Percentiles rank a stretch among this genome's conserved stretches.
Conservation (phyloP, 2,329 filamentous ascomycete species). For the Amauroascus verrucosus region DNA sequence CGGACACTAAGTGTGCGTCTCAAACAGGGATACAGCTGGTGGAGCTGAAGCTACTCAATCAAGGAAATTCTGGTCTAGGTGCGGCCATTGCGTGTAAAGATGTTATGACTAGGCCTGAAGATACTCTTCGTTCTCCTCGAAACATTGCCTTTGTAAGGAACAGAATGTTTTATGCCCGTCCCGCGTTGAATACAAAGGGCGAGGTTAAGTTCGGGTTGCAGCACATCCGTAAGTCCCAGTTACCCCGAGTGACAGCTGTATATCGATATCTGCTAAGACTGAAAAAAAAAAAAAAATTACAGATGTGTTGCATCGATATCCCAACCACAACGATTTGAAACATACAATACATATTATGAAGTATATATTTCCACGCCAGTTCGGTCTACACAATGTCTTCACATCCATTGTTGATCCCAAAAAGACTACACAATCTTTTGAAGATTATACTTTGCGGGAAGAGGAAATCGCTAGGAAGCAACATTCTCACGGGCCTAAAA, state of each 20-base stretch:
- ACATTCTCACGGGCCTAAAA: constrained; percentile 2
- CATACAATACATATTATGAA: constrained; percentile 67
- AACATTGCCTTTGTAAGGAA: constrained; percentile 68
- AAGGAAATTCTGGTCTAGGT: not conserved
- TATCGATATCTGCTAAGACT: not conserved
- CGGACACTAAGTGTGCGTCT: not conserved
- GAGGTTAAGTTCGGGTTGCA: constrained; percentile 62
- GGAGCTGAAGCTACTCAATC: constrained; percentile 8
- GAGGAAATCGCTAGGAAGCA: constrained; percentile 53
- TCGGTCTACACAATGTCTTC: constrained; percentile 86
- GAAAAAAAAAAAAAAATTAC: constrained; percentile 3
- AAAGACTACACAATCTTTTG: constrained; percentile 62
- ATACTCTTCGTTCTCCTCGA: constrained; percentile 27
- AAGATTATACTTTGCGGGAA: constrained; percentile 78
- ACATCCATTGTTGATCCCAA: constrained; percentile 54
- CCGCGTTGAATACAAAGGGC: constrained; percentile 58
- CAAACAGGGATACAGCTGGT: constrained; percentile 9
- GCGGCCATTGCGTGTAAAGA: not conserved
- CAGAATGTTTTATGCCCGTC: constrained; percentile 75
- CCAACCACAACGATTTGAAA: constrained; percentile 36
- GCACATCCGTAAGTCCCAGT: constrained; percentile 57
- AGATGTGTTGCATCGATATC: constrained; percentile 74
- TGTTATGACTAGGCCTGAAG: not conserved
- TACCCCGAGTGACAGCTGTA: not conserved
- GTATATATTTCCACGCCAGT: constrained; percentile 89